Evolutionary conservation across 2,329 filamentous ascomycete genomes (phyloP).

Genomic region (Rutstroemia sp.): DNA sequence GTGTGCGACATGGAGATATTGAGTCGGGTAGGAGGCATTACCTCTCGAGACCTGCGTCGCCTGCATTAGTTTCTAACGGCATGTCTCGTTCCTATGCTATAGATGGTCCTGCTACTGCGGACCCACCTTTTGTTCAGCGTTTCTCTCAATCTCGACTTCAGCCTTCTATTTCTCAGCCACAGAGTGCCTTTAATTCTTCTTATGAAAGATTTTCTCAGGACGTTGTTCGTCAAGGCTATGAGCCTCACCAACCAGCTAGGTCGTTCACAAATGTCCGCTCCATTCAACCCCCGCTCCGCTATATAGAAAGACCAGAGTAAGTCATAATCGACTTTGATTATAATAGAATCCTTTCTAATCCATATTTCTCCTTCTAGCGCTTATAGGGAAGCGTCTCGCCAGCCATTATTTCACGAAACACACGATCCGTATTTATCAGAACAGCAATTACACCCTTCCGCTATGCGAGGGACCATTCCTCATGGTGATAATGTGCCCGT

Average conservation of each 20-base stretch:
- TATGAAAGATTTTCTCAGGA: conserved; percentile 18
- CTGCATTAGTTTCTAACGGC: conserved; percentile 15
- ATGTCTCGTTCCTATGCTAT: conserved; percentile 21
- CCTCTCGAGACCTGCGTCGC: conserved; percentile 14
- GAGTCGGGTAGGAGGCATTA: conserved; percentile 12
- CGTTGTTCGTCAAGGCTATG: conserved; percentile 11
- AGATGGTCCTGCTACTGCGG: conserved; percentile 15
- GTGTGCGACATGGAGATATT: conserved; percentile 14
- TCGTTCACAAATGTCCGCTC: conserved; percentile 13
- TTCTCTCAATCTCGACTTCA: conserved; percentile 28
- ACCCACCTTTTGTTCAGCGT: conserved; percentile 24
- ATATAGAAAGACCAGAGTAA: conserved; percentile 24
- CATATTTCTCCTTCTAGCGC: conserved; percentile 7
- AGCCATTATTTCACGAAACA: conserved; percentile 11
- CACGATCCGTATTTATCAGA: conserved; percentile 2
- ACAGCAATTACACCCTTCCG: not conserved
- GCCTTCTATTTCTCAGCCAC: conserved; percentile 13
- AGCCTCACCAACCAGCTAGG: conserved; percentile 13
- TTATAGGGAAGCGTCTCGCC: conserved; percentile 10
- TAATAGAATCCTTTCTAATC: conserved; percentile 15
- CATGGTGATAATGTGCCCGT: conserved; percentile 3
- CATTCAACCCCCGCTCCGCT: conserved; percentile 19
- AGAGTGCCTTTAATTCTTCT: conserved; percentile 17
- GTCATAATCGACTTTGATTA: conserved; percentile 5
- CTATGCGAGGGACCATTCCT: conserved; percentile 5